Percentiles rank a stretch among this genome's conserved stretches.
These are phyloP conservation scores for Sclerotinia borealis DNA, from an alignment of 2,329 filamentous ascomycete genomes.

Conservation along the genomic window DNA sequence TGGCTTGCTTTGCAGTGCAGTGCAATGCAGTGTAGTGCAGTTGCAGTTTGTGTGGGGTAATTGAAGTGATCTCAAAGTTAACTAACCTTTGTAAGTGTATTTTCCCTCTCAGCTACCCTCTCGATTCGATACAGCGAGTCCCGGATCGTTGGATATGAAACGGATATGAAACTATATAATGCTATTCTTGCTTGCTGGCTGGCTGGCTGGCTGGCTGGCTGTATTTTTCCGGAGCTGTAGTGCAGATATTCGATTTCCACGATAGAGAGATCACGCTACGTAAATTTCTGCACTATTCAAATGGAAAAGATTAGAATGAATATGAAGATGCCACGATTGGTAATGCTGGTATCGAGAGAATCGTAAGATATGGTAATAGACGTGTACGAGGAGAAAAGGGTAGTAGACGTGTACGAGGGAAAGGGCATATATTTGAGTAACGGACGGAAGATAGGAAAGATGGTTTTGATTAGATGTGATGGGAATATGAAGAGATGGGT, in stretches of 20 bases:
- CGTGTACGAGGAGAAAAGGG: neutral
- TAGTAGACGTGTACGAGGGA: neutral
- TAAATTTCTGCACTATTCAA: slow-evolving; percentile 8
- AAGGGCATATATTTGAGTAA: neutral
- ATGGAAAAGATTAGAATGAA: neutral
- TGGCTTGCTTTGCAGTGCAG: neutral
- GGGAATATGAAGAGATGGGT: slow-evolving; percentile 1
- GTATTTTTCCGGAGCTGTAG: neutral
- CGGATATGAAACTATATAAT: neutral
- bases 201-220: neutral
- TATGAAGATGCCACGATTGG: neutral
- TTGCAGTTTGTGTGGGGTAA: slow-evolving; percentile 6
- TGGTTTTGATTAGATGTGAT: slow-evolving; percentile 1
- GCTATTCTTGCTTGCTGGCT: neutral
- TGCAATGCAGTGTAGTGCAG: neutral
- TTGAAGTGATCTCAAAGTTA: neutral
- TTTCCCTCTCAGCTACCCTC: slow-evolving; percentile 4
- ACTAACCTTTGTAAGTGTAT: slow-evolving; percentile 9
- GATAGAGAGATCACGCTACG: slow-evolving; percentile 7
- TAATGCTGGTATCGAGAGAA: neutral
- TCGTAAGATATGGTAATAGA: neutral
- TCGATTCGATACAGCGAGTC: slow-evolving; percentile 1
- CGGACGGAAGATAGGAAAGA: neutral
- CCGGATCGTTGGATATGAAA: neutral
- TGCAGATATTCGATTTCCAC: no score